These are phyloP conservation scores for Moniliophthora roreri DNA, from an alignment of 1,284 basidiomycete genomes.

Conservation along the genomic window DNA sequence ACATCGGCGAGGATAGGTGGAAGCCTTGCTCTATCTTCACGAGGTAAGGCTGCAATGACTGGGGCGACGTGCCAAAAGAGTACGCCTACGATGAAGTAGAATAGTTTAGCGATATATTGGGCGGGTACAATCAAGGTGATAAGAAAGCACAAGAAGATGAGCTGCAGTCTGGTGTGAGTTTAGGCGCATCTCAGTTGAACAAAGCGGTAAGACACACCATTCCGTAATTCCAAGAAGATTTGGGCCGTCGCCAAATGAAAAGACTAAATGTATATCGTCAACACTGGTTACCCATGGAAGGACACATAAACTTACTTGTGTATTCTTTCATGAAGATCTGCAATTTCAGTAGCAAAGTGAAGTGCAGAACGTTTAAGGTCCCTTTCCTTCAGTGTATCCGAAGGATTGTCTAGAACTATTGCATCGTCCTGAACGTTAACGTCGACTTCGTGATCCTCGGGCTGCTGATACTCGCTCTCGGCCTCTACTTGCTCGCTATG, in stretches of 20 bases:
- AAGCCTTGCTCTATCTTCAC: slow-evolving; percentile 43
- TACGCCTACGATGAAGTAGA: slow-evolving; percentile 46
- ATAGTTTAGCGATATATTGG: slow-evolving; percentile 46
- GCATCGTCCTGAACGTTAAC: slow-evolving; percentile 19
- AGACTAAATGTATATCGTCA: slow-evolving; percentile 38
- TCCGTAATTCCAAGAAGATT: slow-evolving; percentile 47
- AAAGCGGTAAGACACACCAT: slow-evolving; percentile 36
- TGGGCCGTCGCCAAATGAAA: slow-evolving; percentile 61
- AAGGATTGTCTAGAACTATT: slow-evolving; percentile 31
- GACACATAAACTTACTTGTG: slow-evolving; percentile 52
- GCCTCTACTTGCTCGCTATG: not conserved
- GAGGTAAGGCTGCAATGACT: slow-evolving; percentile 49
- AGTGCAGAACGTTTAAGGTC: slow-evolving; percentile 46
- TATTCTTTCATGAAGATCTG: slow-evolving; percentile 65
- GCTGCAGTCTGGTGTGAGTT: slow-evolving; percentile 22
- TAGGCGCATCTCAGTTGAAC: not conserved
- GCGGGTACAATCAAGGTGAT: slow-evolving; percentile 47
- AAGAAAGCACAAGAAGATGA: slow-evolving; percentile 36
- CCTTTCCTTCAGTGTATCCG: slow-evolving; percentile 37
- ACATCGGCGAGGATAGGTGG: slow-evolving; percentile 49
- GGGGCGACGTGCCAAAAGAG: slow-evolving; percentile 68
- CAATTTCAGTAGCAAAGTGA: slow-evolving; percentile 42
- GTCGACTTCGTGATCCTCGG: not conserved
- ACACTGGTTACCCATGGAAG: not conserved
- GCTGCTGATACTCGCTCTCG: not conserved